Conservation (phyloP, 2,329 filamentous ascomycete genomes). For the Colletotrichum orchidophilum region DNA sequence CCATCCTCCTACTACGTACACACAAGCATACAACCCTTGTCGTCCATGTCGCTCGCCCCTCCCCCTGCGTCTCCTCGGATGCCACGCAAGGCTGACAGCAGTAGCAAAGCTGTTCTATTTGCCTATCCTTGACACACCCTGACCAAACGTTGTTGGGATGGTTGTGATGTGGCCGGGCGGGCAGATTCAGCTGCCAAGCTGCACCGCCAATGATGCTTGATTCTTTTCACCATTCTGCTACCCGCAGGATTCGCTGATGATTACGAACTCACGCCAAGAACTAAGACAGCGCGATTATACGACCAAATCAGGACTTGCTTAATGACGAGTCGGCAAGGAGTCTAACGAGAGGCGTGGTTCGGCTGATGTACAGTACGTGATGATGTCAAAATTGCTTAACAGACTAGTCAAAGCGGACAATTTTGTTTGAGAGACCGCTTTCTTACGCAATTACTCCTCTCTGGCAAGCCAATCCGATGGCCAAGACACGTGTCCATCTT, state of each 20-base stretch:
- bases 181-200: background rate
- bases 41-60: background rate
- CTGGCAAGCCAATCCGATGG: background rate
- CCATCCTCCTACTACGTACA: background rate
- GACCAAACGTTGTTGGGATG: slow-evolving; percentile 1
- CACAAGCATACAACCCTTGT: background rate
- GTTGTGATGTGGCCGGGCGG: background rate
- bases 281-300: slow-evolving; percentile 11
- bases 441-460: background rate
- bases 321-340: background rate
- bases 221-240: background rate
- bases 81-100: slow-evolving; percentile 29
- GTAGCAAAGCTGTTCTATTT: slow-evolving; percentile 11
- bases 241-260: background rate
- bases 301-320: background rate
- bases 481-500: background rate
- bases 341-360: background rate
- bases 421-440: background rate
- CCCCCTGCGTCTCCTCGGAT: slow-evolving; percentile 25
- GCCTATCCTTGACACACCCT: background rate
- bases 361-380: background rate
- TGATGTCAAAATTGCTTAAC: slow-evolving; percentile 5
- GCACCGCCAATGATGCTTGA: background rate
- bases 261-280: slow-evolving; percentile 5
- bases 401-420: slow-evolving; percentile 7